These are phyloP conservation scores for Sporothrix pseudoabietina DNA, from an alignment of 2,329 filamentous ascomycete genomes.

Conservation along the genomic window DNA sequence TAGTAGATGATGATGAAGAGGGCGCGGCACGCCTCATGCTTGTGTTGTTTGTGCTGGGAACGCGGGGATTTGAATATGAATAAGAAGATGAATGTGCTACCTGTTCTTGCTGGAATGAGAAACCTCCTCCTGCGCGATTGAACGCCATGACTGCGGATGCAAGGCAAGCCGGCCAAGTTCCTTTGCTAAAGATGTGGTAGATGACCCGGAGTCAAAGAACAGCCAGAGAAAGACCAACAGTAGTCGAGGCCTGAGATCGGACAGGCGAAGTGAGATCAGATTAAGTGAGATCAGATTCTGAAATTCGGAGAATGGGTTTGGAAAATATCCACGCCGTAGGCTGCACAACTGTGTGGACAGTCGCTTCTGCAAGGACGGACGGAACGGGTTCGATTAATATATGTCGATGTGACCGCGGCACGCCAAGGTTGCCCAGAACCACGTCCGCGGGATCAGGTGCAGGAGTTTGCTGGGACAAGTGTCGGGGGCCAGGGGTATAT, in stretches of 20 bases:
- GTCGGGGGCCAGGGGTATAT: background rate
- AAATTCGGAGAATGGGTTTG: background rate
- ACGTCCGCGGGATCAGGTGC: constrained; percentile 10
- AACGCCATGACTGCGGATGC: constrained; percentile 39
- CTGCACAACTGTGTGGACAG: background rate
- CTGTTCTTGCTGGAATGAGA: constrained; percentile 42
- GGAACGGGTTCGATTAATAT: constrained; percentile 17
- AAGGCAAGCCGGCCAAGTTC: background rate
- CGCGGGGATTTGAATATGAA: background rate
- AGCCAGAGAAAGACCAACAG: background rate
- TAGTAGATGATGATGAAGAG: background rate
- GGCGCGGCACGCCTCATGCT: background rate
- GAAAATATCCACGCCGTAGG: background rate
- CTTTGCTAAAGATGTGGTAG: background rate
- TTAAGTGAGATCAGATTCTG: background rate
- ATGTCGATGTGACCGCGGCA: background rate
- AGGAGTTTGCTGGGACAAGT: constrained; percentile 8
- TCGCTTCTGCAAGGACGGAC: background rate
- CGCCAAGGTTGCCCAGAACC: constrained; percentile 23
- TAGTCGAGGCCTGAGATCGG: background rate
- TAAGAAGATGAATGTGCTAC: constrained; percentile 35
- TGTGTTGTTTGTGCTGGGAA: background rate
- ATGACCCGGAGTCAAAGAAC: background rate
- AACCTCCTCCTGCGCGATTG: constrained; percentile 35
- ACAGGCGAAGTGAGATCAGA: background rate